phyloP scores from a whole-genome alignment of 1,284 basidiomycete species.

The Taiwanofungus camphoratus region DNA sequence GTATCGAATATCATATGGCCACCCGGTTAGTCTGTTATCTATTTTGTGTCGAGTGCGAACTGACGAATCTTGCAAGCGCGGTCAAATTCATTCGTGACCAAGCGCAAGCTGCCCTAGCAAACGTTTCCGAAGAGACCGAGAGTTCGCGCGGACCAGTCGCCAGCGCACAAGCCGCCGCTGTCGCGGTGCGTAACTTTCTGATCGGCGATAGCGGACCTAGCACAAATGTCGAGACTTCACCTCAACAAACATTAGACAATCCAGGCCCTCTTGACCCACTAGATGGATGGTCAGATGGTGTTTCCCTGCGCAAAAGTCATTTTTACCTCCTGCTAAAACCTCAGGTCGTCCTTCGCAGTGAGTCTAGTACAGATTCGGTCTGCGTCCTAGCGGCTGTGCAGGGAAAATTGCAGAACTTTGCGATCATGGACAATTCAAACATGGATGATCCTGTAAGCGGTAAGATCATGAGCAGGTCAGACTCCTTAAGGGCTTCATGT shows the following conservation, averaged over 20 bases:
- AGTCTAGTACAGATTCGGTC: conserved; percentile 49
- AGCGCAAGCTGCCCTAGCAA: conserved; percentile 43
- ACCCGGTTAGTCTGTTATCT: conserved; percentile 61
- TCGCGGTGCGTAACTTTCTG: conserved; percentile 57
- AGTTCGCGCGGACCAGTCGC: conserved; percentile 31
- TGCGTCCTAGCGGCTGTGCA: conserved; percentile 81
- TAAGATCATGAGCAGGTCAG: conserved; percentile 80
- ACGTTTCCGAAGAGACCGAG: conserved; percentile 28
- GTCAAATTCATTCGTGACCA: conserved; percentile 84
- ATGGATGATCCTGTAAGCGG: conserved; percentile 83
- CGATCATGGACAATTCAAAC: conserved; percentile 77
- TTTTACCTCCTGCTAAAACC: conserved; percentile 87
- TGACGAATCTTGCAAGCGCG: conserved; percentile 41
- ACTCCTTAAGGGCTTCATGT: background rate
- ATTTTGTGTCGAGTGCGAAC: conserved; percentile 8
- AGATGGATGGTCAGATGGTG: conserved; percentile 65
- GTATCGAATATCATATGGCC: conserved; percentile 86
- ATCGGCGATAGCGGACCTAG: conserved; percentile 41
- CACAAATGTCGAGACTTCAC: conserved; percentile 37
- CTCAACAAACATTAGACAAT: conserved; percentile 15
- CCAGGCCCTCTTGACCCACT: conserved; percentile 45
- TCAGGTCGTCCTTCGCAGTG: conserved; percentile 80
- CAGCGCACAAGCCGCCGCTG: conserved; percentile 57
- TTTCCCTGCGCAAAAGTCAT: conserved; percentile 64
- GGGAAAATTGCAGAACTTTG: conserved; percentile 77